Percentiles rank a stretch among this genome's conserved stretches.
phyloP scores from a whole-genome alignment of 345 rosid species.

The Gynandropsis gynandra region DNA sequence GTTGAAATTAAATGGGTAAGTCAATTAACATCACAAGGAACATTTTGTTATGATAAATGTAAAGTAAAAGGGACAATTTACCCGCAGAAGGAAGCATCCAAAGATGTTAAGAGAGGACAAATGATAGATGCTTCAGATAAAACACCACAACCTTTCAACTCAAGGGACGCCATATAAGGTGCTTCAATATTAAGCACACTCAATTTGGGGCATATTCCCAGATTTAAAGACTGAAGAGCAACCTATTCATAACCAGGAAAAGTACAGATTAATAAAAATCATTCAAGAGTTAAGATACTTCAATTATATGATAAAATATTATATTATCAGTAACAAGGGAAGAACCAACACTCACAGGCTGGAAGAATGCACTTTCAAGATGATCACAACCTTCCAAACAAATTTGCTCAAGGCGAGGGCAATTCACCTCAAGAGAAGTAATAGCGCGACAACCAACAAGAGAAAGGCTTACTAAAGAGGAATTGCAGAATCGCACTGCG shows the following conservation, averaged over 20 bases:
- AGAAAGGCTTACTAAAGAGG: constrained; percentile 73
- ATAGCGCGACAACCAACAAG: constrained; percentile 88
- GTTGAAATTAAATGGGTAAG: constrained; percentile 21
- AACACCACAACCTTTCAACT: constrained; percentile 95
- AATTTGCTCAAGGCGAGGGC: constrained; percentile 78
- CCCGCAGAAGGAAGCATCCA: constrained; percentile 99
- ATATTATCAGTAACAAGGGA: neutral
- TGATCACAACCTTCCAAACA: constrained; percentile 96
- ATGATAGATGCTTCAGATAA: constrained; percentile 70
- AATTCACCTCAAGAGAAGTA: constrained; percentile 61
- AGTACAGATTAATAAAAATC: neutral
- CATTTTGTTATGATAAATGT: neutral
- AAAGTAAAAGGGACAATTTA: constrained; percentile 16
- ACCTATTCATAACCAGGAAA: constrained; percentile 43
- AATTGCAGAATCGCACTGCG: constrained; percentile 58
- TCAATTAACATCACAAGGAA: constrained; percentile 8
- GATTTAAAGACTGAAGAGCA: constrained; percentile 76
- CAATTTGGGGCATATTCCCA: constrained; percentile 95
- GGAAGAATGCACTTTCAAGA: constrained; percentile 82
- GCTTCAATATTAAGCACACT: constrained; percentile 67
- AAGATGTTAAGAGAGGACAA: constrained; percentile 75
- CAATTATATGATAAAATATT: constrained; percentile 4
- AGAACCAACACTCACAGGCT: constrained; percentile 56
- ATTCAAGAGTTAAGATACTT: constrained; percentile 5
- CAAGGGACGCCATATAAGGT: constrained; percentile 68